phyloP scores from a whole-genome alignment of 345 rosid genomes.

The Hibiscus trionum region DNA sequence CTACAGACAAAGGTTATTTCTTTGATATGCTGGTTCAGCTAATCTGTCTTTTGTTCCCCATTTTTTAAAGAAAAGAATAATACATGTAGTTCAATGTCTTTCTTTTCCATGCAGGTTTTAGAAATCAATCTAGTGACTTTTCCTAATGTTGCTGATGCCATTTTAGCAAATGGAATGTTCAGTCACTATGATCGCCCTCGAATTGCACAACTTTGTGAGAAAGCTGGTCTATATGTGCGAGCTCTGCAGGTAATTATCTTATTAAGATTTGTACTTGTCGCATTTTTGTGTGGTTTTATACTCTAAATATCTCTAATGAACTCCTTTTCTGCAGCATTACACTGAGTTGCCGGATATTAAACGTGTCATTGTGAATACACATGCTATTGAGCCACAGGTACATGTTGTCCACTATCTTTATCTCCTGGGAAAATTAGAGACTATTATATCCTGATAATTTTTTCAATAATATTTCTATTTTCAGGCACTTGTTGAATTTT shows the following conservation, averaged over 20 bases:
- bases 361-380: conserved; percentile 97
- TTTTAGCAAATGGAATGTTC: conserved; percentile 96
- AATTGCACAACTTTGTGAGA: conserved; percentile 96
- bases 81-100: conserved; percentile 1
- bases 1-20: conserved; percentile 79
- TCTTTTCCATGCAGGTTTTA: conserved; percentile 57
- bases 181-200: conserved; percentile 98
- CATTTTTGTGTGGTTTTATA: neutral
- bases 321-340: conserved; percentile 70
- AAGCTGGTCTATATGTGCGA: conserved; percentile 88
- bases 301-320: conserved; percentile 4
- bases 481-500: conserved; percentile 96
- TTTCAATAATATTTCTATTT: conserved; percentile 2
- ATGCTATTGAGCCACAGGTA: conserved; percentile 99
- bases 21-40: neutral
- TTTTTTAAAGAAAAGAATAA: neutral
- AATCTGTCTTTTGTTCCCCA: neutral
- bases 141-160: conserved; percentile 99
- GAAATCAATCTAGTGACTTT: conserved; percentile 98
- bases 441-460: conserved; percentile 6
- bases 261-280: neutral
- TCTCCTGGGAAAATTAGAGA: conserved; percentile 10
- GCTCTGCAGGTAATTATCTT: conserved; percentile 67
- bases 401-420: conserved; percentile 12
- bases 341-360: conserved; percentile 92